phyloP scores from a whole-genome alignment of 768 basidiomycete genomes.

The Dacryopinax spathularia region DNA sequence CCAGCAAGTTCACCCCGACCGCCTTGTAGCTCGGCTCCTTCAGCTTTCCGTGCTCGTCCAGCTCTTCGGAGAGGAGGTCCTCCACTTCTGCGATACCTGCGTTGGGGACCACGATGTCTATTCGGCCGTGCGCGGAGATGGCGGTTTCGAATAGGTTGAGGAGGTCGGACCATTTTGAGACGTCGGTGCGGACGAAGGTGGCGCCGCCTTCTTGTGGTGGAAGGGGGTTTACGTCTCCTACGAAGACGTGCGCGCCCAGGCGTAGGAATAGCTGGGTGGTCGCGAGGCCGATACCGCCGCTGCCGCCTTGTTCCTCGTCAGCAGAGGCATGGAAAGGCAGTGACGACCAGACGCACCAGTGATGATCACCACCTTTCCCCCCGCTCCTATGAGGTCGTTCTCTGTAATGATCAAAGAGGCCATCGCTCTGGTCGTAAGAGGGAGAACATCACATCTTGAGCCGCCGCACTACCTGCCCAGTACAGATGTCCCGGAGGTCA shows the following conservation, averaged over 20 bases:
- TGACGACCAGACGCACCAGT: neutral
- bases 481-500: neutral
- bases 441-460: neutral
- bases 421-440: neutral
- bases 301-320: neutral
- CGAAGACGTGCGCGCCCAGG: neutral
- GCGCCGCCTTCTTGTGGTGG: neutral
- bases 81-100: conserved; percentile 1
- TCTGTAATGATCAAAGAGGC: neutral
- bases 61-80: neutral
- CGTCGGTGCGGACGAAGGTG: neutral
- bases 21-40: conserved; percentile 3
- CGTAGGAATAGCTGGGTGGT: neutral
- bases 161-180: conserved; percentile 2
- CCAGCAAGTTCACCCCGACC: neutral
- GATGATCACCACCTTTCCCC: neutral
- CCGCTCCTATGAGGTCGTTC: neutral
- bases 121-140: neutral
- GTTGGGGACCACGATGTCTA: conserved; percentile 6
- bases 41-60: neutral
- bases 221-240: neutral
- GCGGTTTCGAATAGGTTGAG: conserved; percentile 1
- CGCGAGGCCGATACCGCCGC: neutral
- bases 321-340: neutral
- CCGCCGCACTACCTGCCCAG: no score